Base-by-base conservation (phyloP, 257 asterid species). In the Rauvolfia tetraphylla region DNA sequence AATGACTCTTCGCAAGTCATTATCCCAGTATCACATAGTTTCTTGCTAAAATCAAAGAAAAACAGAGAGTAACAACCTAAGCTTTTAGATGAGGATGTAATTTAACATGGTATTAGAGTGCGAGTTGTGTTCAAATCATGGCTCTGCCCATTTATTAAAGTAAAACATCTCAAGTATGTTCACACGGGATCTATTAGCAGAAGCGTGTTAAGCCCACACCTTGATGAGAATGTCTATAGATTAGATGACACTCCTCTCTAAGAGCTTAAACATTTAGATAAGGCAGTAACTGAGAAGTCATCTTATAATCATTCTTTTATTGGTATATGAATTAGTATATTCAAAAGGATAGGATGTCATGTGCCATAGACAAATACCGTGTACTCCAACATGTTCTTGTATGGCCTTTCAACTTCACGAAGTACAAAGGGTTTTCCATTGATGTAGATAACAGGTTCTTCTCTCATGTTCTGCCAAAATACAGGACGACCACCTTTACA, bases 401-500 rank as follows among this genome's bases (percentile, higher is more conserved):
- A 94, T 31, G 98, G 98, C 74, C 98, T 89, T 87, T 92, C 98
- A 83, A 92, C 97, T 85, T 94, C 98, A 59, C 98, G 98, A 58
- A 94, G 98, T 70, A 94, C 98, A 75, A 94, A 94, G 68, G 98
- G 98, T 81, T 91, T 94, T 81, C 98, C 98, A 61, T 92, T 92
- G 78, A 94, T 92, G 87, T 94, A 94, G 80, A 94, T 87, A 81
- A 94, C 98, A 80, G 98, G 98, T 81, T 94, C 98, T 85, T 94
- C 98, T 86, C 98, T 90, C 98, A 94, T 94, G 82, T 92, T 92
- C 83, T 94, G 98, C 98, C 98, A 94, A 81, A 94, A 85, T 67
- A 94, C 93, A 36, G 97, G 96, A 49, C 92, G 89, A 34, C 95
- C 97, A 74, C 91, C 92, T 88, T 84, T 89, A 62, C 89, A 82